Percentiles rank a stretch among this genome's conserved stretches.
Evolutionary conservation across 2,329 filamentous ascomycete species (phyloP).

Genomic region (Didymella pomorum): DNA sequence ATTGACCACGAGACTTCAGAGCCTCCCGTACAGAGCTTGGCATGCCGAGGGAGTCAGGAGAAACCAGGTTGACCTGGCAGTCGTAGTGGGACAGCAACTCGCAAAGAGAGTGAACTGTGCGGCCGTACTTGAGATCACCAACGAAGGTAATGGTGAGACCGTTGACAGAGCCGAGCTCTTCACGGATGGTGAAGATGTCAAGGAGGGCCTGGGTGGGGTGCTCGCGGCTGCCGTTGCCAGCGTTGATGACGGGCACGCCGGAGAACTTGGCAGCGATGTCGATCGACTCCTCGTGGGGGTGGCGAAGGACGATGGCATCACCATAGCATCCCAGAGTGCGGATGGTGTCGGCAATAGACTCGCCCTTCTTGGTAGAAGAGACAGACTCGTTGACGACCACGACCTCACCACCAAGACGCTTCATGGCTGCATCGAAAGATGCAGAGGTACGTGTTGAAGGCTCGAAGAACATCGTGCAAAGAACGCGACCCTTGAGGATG

Average conservation of each 20-base stretch:
- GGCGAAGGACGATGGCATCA: conserved; percentile 94
- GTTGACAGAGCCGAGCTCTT: conserved; percentile 94
- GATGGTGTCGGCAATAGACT: conserved; percentile 90
- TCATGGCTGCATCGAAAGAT: conserved; percentile 98
- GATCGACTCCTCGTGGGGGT: conserved; percentile 82
- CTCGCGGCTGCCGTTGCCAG: conserved; percentile 93
- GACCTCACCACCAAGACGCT: conserved; percentile 89
- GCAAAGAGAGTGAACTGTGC: conserved; percentile 93
- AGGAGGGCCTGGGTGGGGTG: conserved; percentile 98
- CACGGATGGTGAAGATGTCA: conserved; percentile 97
- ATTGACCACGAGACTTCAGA: conserved; percentile 76
- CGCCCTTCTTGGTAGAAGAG: conserved; percentile 93
- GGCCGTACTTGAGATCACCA: conserved; percentile 90
- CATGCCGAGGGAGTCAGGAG: conserved; percentile 79
- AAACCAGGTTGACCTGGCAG: conserved; percentile 89
- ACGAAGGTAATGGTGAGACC: conserved; percentile 95
- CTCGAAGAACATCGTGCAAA: conserved; percentile 97
- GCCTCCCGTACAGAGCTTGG: conserved; percentile 77
- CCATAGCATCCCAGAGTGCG: conserved; percentile 93
- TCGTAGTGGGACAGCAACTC: conserved; percentile 96
- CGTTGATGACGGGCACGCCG: conserved; percentile 93
- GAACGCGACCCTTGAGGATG: conserved; percentile 82
- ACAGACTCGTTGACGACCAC: conserved; percentile 81
- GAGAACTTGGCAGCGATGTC: conserved; percentile 86
- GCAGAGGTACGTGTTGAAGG: conserved; percentile 94